phyloP scores from a whole-genome alignment of 2,329 filamentous ascomycete genomes.

The Dothiorella sarmentorum region DNA sequence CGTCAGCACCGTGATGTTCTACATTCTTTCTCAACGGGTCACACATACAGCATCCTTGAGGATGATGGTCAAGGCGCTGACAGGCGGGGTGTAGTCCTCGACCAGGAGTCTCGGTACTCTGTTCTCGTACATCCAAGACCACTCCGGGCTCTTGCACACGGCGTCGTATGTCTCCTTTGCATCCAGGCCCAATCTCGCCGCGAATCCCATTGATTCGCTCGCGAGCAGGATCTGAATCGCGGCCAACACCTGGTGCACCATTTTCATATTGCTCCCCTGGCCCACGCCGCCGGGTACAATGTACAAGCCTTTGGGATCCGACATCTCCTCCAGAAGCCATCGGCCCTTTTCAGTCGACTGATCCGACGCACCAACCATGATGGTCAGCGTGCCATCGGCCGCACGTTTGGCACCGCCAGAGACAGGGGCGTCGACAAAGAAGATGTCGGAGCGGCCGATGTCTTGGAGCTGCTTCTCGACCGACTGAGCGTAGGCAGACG shows the following conservation, averaged over 20 bases:
- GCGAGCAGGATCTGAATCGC: conserved; percentile 57
- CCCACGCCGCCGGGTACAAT: conserved; percentile 51
- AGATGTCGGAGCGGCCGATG: conserved; percentile 58
- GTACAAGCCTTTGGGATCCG: conserved; percentile 58
- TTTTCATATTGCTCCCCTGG: conserved; percentile 55
- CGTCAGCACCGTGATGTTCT: neutral
- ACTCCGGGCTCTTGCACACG: conserved; percentile 40
- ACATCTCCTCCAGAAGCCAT: conserved; percentile 61
- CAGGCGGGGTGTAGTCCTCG: conserved; percentile 48
- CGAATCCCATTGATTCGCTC: conserved; percentile 57
- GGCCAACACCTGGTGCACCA: conserved; percentile 57
- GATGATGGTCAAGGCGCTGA: conserved; percentile 46
- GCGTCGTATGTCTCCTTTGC: conserved; percentile 48
- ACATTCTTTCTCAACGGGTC: too few relatives aligned
- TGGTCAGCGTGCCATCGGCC: conserved; percentile 68
- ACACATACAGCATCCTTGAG: conserved; percentile 43
- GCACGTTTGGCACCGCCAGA: conserved; percentile 68
- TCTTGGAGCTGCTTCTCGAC: conserved; percentile 56
- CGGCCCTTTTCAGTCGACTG: conserved; percentile 56
- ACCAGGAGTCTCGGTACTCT: conserved; percentile 53
- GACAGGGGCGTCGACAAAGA: conserved; percentile 68
- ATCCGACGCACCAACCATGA: conserved; percentile 65
- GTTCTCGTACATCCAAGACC: conserved; percentile 56
- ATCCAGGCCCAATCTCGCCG: conserved; percentile 52
- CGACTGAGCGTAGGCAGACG: conserved; percentile 61